Conservation (phyloP, 345 rosid species). For the Eucalyptus grandis region DNA sequence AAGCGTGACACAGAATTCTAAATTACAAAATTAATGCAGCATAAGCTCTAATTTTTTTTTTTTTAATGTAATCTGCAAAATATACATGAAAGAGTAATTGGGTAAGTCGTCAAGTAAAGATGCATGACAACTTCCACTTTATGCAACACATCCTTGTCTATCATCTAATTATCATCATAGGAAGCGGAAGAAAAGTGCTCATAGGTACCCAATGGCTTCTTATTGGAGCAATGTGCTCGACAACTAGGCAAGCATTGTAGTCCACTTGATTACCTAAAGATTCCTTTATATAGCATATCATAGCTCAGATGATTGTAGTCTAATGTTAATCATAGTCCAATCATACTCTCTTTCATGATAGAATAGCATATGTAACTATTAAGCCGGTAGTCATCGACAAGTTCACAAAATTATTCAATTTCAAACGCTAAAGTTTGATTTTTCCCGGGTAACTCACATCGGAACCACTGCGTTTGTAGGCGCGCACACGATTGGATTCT, state of each 20-base stretch:
- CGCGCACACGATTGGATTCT: slow-evolving; percentile 69
- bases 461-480: slow-evolving; percentile 6
- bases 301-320: background rate
- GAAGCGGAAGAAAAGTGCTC: background rate
- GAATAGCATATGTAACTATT: background rate
- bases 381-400: background rate
- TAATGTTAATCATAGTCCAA: background rate
- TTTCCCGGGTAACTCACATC: background rate
- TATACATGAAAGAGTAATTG: background rate
- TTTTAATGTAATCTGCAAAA: background rate
- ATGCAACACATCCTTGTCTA: background rate
- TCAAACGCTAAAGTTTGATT: background rate
- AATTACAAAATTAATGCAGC: background rate
- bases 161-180: background rate
- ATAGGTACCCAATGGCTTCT: background rate
- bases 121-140: background rate
- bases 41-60: background rate
- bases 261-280: background rate
- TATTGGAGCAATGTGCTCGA: background rate
- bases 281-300: background rate
- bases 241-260: background rate
- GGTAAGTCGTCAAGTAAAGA: background rate
- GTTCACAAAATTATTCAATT: background rate
- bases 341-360: background rate
- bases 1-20: background rate